Conservation (phyloP, 2,329 filamentous ascomycete species). For the Phyllosticta citribraziliensis region DNA sequence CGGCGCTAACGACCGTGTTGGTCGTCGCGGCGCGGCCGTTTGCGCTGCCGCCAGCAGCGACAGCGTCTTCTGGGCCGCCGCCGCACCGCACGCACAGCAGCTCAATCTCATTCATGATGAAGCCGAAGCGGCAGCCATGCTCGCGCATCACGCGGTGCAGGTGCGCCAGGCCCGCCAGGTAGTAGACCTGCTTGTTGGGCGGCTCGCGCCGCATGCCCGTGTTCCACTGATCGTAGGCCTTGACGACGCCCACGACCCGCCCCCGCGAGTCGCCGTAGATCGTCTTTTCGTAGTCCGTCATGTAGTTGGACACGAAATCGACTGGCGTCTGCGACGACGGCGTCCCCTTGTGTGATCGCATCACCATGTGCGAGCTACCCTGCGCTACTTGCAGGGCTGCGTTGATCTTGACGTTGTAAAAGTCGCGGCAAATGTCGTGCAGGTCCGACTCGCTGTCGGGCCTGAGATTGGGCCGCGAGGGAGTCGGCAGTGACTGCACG, state of each 20-base stretch:
- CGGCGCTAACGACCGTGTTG: constrained; percentile 26
- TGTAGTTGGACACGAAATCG: constrained; percentile 56
- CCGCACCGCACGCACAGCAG: constrained; percentile 82
- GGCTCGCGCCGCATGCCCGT: constrained; percentile 77
- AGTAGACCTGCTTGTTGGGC: constrained; percentile 76
- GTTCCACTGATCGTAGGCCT: constrained; percentile 90
- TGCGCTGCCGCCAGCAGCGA: not conserved
- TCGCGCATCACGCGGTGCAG: constrained; percentile 89
- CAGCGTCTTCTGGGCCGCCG: constrained; percentile 17
- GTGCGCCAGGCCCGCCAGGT: constrained; percentile 76
- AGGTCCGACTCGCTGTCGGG: constrained; percentile 73
- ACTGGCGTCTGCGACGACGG: constrained; percentile 26
- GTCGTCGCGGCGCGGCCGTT: constrained; percentile 15
- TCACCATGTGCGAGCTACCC: constrained; percentile 49
- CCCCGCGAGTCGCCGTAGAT: constrained; percentile 39
- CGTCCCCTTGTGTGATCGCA: constrained; percentile 44
- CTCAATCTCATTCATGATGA: constrained; percentile 94
- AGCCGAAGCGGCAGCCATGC: constrained; percentile 86
- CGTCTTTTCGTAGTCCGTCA: constrained; percentile 42
- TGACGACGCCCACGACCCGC: constrained; percentile 74
- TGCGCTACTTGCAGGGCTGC: constrained; percentile 69
- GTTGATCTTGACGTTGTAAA: constrained; percentile 82
- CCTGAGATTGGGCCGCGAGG: constrained; percentile 45
- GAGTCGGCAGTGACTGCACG: constrained; percentile 49
- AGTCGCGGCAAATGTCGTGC: constrained; percentile 62